Percentiles rank a stretch among this genome's conserved stretches.
Conservation (phyloP, 2,329 filamentous ascomycete genomes). For the Pseudopithomyces chartarum region DNA sequence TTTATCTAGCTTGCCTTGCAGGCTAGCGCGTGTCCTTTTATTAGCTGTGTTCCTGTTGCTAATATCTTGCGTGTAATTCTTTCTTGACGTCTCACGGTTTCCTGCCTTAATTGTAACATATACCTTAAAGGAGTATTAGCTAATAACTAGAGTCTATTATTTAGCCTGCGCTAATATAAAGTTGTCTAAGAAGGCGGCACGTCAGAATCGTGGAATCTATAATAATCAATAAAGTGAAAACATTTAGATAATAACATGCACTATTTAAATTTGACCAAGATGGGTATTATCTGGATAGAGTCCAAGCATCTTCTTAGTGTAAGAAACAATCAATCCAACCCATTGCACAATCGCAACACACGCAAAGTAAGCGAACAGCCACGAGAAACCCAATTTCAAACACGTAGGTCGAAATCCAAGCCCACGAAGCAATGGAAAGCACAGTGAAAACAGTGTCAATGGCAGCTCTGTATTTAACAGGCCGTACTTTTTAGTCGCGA, state of each 20-base stretch:
- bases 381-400: neutral
- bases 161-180: too few species aligned
- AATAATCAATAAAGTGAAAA: neutral
- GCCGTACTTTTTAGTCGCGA: slow-evolving; percentile 2
- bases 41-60: too few species aligned
- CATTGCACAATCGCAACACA: neutral
- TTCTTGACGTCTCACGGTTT: too few species aligned
- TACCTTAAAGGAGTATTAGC: too few species aligned
- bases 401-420: neutral
- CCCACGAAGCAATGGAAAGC: neutral
- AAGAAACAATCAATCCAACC: neutral
- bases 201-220: neutral
- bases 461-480: neutral
- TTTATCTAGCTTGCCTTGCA: too few species aligned
- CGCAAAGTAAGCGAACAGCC: neutral
- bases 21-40: too few species aligned
- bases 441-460: neutral
- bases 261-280: slow-evolving; percentile 1
- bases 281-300: slow-evolving; percentile 3
- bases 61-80: too few species aligned
- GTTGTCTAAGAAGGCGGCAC: neutral
- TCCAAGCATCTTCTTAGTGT: neutral
- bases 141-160: too few species aligned
- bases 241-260: neutral
- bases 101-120: too few species aligned